Evolutionary conservation across 192 early-diverging fungal genomes (phyloP), one percentile per base, ranked within the genome.

Genomic region (Coemansia sp.): DNA sequence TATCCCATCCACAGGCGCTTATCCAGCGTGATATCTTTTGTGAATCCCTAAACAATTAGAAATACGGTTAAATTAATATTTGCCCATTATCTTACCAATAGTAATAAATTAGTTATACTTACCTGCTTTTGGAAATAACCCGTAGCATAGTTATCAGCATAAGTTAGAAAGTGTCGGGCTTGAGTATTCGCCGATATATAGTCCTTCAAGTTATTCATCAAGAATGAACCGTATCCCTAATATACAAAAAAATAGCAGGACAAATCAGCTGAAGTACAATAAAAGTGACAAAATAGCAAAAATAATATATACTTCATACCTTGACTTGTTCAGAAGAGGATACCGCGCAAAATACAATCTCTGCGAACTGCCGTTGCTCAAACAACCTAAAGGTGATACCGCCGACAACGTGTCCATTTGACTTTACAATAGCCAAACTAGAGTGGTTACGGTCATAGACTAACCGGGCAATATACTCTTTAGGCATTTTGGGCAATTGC

Each of bases 321-420:
- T 94, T 93, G 61, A 96, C 96, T 86, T 98, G 96, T 62, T 95
- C 94, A 11, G 90, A 87, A 0, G 92, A 91, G 6, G 90, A 84
- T 28, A 99, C 93, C 3, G 98, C 98, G 64, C 94, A 97, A 84
- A 99, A 99, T 13, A 98, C 98, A 85, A 99, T 99, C 72, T 99
- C 98, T 10, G 96, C 95, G 88, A 99, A 98, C 62, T 93, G 87
- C 14, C 93, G 86, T 3, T 87, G 78, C 60, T 87, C 84, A 81
- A 99, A 99, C 14, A 95, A 90, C n/a, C 95, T 88, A 73, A 93
- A 99, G 6, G 93, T 94, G 43, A 98, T 98, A 3, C 97, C 98
- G 44, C 95, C 98, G 39, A 99, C 85, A 19, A 97, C 94, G 43
- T 90, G 90, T 9, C 76, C 64, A 37, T 74, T 67, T 0, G 74